A percentile compares a stretch with the other conserved stretches of the same genome.
Evolutionary conservation across 768 basidiomycete species (phyloP).

Genomic region (Galerina marginata): DNA sequence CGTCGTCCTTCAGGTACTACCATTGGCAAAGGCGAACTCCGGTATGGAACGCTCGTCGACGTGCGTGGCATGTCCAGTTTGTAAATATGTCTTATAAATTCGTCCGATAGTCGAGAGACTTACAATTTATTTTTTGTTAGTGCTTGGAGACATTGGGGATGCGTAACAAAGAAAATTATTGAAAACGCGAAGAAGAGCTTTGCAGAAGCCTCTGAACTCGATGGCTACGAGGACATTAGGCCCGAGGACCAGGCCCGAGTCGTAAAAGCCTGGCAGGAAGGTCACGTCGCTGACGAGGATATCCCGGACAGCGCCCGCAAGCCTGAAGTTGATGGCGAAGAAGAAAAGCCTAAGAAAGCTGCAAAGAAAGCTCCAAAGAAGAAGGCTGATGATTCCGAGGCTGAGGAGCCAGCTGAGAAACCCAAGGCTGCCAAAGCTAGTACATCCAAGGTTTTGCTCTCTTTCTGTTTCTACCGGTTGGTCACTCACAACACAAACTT

Average conservation of each 20-base stretch:
- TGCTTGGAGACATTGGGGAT: slow-evolving; percentile 92
- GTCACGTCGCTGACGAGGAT: slow-evolving; percentile 83
- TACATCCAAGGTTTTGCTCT: slow-evolving; percentile 27
- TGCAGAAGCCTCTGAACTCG: slow-evolving; percentile 68
- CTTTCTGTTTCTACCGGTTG: background rate
- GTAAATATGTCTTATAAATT: slow-evolving; percentile 42
- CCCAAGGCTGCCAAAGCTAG: slow-evolving; percentile 51
- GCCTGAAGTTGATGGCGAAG: slow-evolving; percentile 48
- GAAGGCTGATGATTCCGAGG: slow-evolving; percentile 29
- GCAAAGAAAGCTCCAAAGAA: slow-evolving; percentile 35
- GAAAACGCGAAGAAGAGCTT: slow-evolving; percentile 71
- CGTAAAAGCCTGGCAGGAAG: slow-evolving; percentile 74
- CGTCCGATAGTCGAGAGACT: slow-evolving; percentile 2
- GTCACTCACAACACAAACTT: background rate
- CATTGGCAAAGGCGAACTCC: slow-evolving; percentile 74
- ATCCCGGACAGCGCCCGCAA: slow-evolving; percentile 78
- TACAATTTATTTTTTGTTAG: slow-evolving; percentile 37
- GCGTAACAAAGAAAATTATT: slow-evolving; percentile 72
- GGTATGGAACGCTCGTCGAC: slow-evolving; percentile 79
- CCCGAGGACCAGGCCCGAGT: slow-evolving; percentile 76
- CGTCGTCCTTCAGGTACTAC: slow-evolving; percentile 55
- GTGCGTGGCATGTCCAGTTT: slow-evolving; percentile 71
- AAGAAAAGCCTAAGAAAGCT: slow-evolving; percentile 46
- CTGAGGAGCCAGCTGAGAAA: slow-evolving; percentile 47
- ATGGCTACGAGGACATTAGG: slow-evolving; percentile 81